A percentile compares a stretch with the other conserved stretches of the same genome.
Evolutionary conservation across 768 basidiomycete genomes (phyloP).

Genomic region (Holtermannia corniformis): DNA sequence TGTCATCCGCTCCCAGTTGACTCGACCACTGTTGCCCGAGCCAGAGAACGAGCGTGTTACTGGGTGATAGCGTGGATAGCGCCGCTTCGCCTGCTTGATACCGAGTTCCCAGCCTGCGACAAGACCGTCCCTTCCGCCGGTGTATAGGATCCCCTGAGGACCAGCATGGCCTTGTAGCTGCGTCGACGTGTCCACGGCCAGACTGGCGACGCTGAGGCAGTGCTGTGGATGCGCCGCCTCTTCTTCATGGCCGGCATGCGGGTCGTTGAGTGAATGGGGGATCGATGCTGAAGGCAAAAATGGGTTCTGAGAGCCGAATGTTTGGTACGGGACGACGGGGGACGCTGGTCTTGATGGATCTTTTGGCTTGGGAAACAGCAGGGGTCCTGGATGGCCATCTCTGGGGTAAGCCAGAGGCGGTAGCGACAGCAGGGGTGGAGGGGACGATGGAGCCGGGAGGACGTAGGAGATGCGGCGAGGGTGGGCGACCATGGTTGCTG

Average conservation of each 20-base stretch:
- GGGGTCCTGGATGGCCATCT: slow-evolving; percentile 59
- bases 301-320: slow-evolving; percentile 20
- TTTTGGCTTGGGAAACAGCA: slow-evolving; percentile 48
- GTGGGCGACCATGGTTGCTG: slow-evolving; percentile 11
- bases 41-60: not conserved
- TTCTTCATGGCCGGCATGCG: not conserved
- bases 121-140: slow-evolving; percentile 79
- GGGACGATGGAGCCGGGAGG: slow-evolving; percentile 60
- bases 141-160: slow-evolving; percentile 82
- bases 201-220: slow-evolving; percentile 70
- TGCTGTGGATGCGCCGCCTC: slow-evolving; percentile 58
- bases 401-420: slow-evolving; percentile 58
- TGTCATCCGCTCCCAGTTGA: slow-evolving; percentile 47
- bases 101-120: slow-evolving; percentile 80
- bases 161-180: slow-evolving; percentile 52
- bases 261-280: slow-evolving; percentile 4
- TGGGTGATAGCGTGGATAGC: slow-evolving; percentile 18
- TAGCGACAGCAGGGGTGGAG: slow-evolving; percentile 58
- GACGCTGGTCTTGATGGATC: not conserved
- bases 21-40: slow-evolving; percentile 32
- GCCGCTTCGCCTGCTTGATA: slow-evolving; percentile 49
- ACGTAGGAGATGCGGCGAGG: slow-evolving; percentile 69
- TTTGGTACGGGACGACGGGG: slow-evolving; percentile 1
- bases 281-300: slow-evolving; percentile 24
- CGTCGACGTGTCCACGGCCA: slow-evolving; percentile 81